Conservation (phyloP, 768 basidiomycete genomes). For the Hericium rajendrae region DNA sequence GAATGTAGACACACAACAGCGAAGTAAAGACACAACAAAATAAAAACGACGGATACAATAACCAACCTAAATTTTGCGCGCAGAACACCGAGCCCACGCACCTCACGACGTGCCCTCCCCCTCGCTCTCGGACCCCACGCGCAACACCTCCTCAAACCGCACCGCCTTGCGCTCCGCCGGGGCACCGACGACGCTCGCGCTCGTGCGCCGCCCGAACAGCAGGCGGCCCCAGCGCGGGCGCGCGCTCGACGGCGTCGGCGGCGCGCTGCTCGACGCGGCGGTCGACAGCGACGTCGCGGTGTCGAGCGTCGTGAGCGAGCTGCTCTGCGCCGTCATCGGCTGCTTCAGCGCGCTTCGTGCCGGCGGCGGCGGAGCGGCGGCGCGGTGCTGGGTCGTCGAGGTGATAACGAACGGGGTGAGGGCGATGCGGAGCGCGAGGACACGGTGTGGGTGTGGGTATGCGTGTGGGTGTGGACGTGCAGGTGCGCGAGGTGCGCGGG, state of each 20-base stretch:
- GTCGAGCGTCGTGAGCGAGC: neutral
- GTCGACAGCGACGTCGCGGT: conserved; percentile 32
- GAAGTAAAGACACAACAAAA: neutral
- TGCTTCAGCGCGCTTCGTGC: conserved; percentile 47
- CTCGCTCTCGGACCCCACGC: neutral
- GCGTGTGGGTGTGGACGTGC: neutral
- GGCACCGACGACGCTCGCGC: neutral
- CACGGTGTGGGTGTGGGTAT: conserved; percentile 1
- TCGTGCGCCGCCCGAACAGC: neutral
- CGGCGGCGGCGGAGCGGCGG: conserved; percentile 21
- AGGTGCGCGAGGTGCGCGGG: conserved; percentile 26
- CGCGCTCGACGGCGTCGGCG: conserved; percentile 17
- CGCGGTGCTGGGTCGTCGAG: conserved; percentile 7
- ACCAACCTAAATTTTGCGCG: neutral
- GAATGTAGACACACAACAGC: neutral
- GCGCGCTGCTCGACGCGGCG: conserved; percentile 19
- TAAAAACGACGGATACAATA: neutral
- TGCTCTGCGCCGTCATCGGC: conserved; percentile 28
- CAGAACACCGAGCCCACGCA: neutral
- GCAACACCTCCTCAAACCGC: neutral
- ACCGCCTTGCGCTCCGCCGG: neutral
- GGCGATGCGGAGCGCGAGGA: neutral
- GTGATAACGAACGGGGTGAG: neutral
- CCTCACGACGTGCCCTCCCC: neutral
- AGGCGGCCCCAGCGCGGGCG: conserved; percentile 20